phyloP scores from a whole-genome alignment of 1,284 basidiomycete species.

The Puccinia brachypodii region DNA sequence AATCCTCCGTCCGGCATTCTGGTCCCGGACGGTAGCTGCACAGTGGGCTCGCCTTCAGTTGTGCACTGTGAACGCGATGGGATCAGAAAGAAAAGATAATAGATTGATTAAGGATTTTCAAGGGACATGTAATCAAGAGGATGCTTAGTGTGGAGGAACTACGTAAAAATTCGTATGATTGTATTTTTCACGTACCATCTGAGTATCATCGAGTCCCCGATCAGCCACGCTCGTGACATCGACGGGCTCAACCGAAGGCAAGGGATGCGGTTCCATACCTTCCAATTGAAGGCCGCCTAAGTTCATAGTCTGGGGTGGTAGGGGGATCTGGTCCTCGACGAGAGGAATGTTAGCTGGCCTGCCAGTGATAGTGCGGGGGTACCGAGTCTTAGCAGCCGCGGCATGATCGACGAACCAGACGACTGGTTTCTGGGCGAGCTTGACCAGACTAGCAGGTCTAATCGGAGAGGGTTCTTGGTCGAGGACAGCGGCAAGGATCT shows the following conservation, averaged over 20 bases:
- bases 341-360: not conserved
- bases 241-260: not conserved
- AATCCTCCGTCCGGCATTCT: not conserved
- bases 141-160: not conserved
- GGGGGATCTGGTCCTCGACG: not conserved
- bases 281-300: not conserved
- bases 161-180: not conserved
- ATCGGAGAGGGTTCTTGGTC: conserved; percentile 66
- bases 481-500: conserved; percentile 63
- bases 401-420: conserved; percentile 37
- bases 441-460: conserved; percentile 36
- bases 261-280: not conserved
- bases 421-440: conserved; percentile 9
- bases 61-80: not conserved
- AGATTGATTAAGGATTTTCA: too few species aligned
- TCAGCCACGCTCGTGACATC: not conserved
- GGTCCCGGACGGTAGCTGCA: too few species aligned
- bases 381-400: conserved; percentile 3
- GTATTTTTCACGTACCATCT: not conserved
- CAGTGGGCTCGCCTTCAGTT: not conserved
- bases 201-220: not conserved
- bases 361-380: not conserved
- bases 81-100: not conserved
- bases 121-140: too few species aligned
- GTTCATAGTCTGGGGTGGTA: not conserved